phyloP scores from a whole-genome alignment of 108 stramenopile genomes.

The Skeletonema grethae region DNA sequence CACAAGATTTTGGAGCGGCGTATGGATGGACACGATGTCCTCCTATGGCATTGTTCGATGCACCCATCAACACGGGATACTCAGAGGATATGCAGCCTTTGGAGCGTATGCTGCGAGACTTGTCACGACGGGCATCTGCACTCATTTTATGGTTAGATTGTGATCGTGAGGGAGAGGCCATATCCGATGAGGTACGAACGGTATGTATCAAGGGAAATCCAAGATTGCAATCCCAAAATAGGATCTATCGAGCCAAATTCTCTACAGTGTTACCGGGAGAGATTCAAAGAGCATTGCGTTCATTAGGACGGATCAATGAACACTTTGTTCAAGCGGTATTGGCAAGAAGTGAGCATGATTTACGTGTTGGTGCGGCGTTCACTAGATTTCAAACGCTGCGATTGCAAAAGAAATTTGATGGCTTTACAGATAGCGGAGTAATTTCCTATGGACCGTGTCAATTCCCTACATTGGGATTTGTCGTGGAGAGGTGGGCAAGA shows the following conservation, averaged over 20 bases:
- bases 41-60: slow-evolving; percentile 77
- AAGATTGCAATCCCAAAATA: slow-evolving; percentile 39
- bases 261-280: slow-evolving; percentile 90
- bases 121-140: slow-evolving; percentile 58
- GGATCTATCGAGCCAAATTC: slow-evolving; percentile 89
- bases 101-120: slow-evolving; percentile 60
- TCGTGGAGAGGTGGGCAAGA: slow-evolving; percentile 95
- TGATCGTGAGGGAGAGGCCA: slow-evolving; percentile 97
- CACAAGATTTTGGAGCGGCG: slow-evolving; percentile 65
- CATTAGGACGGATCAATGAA: slow-evolving; percentile 75
- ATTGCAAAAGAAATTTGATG: slow-evolving; percentile 89
- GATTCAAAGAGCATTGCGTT: slow-evolving; percentile 80
- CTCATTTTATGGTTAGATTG: slow-evolving; percentile 98
- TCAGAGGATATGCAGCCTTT: slow-evolving; percentile 75
- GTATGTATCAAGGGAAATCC: slow-evolving; percentile 77
- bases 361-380: slow-evolving; percentile 96
- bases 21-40: slow-evolving; percentile 78
- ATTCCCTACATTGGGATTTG: slow-evolving; percentile 99
- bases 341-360: slow-evolving; percentile 91
- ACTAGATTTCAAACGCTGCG: slow-evolving; percentile 97
- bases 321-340: slow-evolving; percentile 86
- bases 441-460: slow-evolving; percentile 98
- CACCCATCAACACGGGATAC: slow-evolving; percentile 75
- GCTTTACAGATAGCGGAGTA: slow-evolving; percentile 58
- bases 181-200: slow-evolving; percentile 89